phyloP scores from a whole-genome alignment of 2,329 filamentous ascomycete species.

The Arachnopeziza araneosa region DNA sequence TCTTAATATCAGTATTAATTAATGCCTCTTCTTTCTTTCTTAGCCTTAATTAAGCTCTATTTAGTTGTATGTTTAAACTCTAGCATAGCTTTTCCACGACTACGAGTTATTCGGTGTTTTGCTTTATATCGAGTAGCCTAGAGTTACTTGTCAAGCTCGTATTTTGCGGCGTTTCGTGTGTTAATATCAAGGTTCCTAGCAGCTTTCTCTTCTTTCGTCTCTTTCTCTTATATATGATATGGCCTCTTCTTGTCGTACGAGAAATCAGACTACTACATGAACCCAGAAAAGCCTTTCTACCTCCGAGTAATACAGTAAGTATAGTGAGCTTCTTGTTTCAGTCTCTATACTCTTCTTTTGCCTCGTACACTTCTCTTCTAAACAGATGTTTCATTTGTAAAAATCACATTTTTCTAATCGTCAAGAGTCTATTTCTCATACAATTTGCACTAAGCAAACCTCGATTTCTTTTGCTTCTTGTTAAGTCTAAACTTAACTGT shows the following conservation, averaged over 20 bases:
- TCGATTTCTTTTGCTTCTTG: no score
- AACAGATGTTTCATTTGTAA: background rate
- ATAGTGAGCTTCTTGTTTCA: background rate
- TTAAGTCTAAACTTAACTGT: no score
- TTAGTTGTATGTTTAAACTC: background rate
- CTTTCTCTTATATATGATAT: conserved; percentile 1
- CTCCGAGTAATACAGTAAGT: background rate
- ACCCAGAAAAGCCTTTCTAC: conserved; percentile 4
- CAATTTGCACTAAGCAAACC: no score
- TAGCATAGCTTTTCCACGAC: no score
- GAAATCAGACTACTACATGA: conserved; percentile 4
- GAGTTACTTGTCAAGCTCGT: background rate
- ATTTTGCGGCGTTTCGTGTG: background rate
- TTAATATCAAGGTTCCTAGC: background rate
- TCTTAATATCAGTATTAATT: conserved; percentile 5
- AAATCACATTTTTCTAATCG: background rate
- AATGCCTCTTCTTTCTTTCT: background rate
- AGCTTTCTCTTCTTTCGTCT: background rate
- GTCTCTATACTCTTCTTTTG: conserved; percentile 1
- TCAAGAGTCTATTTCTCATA: background rate
- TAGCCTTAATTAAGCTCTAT: background rate
- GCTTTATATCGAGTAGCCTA: background rate
- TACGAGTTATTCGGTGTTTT: no score
- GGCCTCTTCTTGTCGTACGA: conserved; percentile 2
- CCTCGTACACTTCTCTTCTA: background rate